phyloP scores from a whole-genome alignment of 768 basidiomycete genomes.

The Leccinum subtestaceum region DNA sequence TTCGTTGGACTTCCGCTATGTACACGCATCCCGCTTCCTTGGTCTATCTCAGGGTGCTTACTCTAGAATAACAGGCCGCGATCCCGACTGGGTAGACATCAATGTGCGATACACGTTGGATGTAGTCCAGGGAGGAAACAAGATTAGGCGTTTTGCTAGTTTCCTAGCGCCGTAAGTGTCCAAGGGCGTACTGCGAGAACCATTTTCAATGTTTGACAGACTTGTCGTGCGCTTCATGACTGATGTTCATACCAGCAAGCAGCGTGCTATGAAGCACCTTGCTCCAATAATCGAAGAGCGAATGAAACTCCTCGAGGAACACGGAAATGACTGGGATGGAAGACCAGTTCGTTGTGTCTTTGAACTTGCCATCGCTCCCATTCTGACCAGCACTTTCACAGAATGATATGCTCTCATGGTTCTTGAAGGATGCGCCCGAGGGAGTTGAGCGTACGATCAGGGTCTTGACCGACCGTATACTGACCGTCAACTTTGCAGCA shows the following conservation, averaged over 20 bases:
- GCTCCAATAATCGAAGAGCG: conserved; percentile 4
- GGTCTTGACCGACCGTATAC: neutral
- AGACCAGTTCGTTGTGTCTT: neutral
- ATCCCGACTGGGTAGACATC: conserved; percentile 6
- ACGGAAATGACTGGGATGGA: neutral
- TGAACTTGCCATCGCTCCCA: neutral
- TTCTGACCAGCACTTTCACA: neutral
- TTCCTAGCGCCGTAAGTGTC: neutral
- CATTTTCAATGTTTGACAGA: neutral
- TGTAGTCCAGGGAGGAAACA: neutral
- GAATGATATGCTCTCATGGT: conserved; percentile 1
- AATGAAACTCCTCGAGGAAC: neutral
- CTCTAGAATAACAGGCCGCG: neutral
- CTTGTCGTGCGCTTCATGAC: neutral
- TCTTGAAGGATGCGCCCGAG: neutral
- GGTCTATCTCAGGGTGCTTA: neutral
- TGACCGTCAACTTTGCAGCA: neutral
- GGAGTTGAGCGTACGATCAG: neutral
- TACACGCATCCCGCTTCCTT: neutral
- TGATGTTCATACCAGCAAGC: neutral
- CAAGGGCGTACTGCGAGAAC: neutral
- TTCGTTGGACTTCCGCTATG: neutral
- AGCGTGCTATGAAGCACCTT: neutral
- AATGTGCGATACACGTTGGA: neutral
- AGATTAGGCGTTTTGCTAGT: neutral